Percentiles rank a stretch among this genome's conserved stretches.
Conservation (phyloP, 2,329 filamentous ascomycete genomes). For the Aureobasidium lini region DNA sequence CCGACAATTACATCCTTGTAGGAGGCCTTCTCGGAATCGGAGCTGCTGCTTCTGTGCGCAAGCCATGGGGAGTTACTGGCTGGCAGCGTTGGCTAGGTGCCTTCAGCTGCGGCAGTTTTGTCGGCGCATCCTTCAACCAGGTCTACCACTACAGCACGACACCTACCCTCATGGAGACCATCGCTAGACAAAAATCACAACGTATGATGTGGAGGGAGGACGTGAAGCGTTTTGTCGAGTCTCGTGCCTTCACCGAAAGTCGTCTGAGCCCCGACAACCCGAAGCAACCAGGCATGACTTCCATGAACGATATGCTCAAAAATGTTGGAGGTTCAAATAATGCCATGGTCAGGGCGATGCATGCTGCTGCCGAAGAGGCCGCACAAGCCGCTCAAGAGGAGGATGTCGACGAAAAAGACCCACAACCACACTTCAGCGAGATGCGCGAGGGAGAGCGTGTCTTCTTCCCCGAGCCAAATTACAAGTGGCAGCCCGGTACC, state of each 20-base stretch:
- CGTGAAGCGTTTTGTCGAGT: constrained; percentile 1
- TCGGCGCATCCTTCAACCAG: background rate
- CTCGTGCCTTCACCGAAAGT: background rate
- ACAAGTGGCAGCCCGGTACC: constrained; percentile 14
- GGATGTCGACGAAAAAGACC: constrained; percentile 14
- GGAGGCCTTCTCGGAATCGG: constrained; percentile 9
- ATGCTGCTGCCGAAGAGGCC: background rate
- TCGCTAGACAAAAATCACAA: background rate
- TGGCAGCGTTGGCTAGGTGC: constrained; percentile 15
- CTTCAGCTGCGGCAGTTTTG: constrained; percentile 10
- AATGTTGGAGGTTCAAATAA: background rate
- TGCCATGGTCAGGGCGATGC: background rate
- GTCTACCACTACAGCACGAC: background rate
- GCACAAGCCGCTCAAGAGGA: background rate
- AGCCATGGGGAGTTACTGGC: constrained; percentile 3
- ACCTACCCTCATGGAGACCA: background rate
- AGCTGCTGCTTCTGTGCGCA: constrained; percentile 2
- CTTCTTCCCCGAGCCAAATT: constrained; percentile 16
- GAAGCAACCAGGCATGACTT: background rate
- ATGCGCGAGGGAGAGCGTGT: constrained; percentile 16
- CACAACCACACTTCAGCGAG: constrained; percentile 16
- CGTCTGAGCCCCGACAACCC: background rate
- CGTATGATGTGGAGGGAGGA: constrained; percentile 2
- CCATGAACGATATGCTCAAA: constrained; percentile 7
- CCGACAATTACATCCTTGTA: constrained; percentile 14